Evolutionary conservation across 2,329 filamentous ascomycete genomes (phyloP).

Genomic region (Verticillium nubilum): DNA sequence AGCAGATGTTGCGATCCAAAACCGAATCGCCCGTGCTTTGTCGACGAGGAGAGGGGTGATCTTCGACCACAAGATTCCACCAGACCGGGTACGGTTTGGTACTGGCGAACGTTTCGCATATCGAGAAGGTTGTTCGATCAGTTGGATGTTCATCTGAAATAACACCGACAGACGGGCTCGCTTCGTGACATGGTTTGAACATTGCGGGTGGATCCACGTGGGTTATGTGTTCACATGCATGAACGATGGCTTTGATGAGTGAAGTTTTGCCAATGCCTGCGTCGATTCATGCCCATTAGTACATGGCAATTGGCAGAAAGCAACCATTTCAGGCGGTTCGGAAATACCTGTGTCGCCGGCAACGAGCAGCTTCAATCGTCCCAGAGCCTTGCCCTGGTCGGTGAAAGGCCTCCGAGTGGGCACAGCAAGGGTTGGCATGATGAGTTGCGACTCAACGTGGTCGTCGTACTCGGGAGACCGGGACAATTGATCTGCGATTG

Average conservation of each 20-base stretch:
- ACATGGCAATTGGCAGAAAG: slow-evolving; percentile 8
- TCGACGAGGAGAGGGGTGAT: slow-evolving; percentile 48
- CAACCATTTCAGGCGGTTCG: too few relatives aligned
- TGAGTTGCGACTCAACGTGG: slow-evolving; percentile 64
- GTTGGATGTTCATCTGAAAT: slow-evolving; percentile 1
- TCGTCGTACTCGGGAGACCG: slow-evolving; percentile 23
- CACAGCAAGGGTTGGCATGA: slow-evolving; percentile 95
- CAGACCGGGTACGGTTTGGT: slow-evolving; percentile 82
- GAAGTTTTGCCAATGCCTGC: slow-evolving; percentile 83
- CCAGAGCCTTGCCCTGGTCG: slow-evolving; percentile 74
- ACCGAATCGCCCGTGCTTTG: slow-evolving; percentile 59
- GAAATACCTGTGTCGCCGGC: slow-evolving; percentile 67
- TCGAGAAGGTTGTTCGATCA: slow-evolving; percentile 10
- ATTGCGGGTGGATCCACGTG: slow-evolving; percentile 68
- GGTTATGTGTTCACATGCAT: slow-evolving; percentile 85
- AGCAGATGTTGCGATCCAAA: slow-evolving; percentile 87
- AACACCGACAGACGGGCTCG: background rate
- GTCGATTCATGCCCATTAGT: slow-evolving; percentile 7
- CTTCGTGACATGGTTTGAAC: background rate
- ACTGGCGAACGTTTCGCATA: slow-evolving; percentile 69
- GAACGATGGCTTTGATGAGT: slow-evolving; percentile 81
- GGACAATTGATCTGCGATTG: slow-evolving; percentile 1
- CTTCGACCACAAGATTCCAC: slow-evolving; percentile 75
- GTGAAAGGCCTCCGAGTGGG: slow-evolving; percentile 87
- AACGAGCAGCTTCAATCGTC: slow-evolving; percentile 82